phyloP scores from a whole-genome alignment of 2,329 filamentous ascomycete species.

The Westerdykella ornata region DNA sequence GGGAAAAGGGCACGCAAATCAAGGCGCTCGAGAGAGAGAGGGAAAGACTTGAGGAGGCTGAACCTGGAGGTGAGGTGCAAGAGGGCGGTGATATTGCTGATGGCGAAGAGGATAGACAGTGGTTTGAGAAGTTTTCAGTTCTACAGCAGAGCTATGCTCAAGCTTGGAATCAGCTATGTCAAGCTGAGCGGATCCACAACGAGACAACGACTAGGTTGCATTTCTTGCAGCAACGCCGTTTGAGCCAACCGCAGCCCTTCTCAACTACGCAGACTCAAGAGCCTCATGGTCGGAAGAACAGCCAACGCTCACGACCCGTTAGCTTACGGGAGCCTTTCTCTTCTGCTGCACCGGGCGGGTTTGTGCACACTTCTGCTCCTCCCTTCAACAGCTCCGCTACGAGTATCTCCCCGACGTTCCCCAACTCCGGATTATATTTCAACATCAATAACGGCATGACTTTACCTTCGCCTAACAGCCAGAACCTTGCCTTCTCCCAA shows the following conservation, averaged over 20 bases:
- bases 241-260: conserved; percentile 37
- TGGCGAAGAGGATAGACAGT: conserved; percentile 48
- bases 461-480: conserved; percentile 36
- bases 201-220: conserved; percentile 40
- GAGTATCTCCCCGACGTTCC: conserved; percentile 49
- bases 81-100: conserved; percentile 38
- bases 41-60: conserved; percentile 46
- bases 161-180: conserved; percentile 29
- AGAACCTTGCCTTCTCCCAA: conserved; percentile 46
- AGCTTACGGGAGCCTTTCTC: conserved; percentile 35
- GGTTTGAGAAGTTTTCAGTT: conserved; percentile 49
- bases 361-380: conserved; percentile 34
- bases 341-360: conserved; percentile 27
- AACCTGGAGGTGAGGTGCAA: conserved; percentile 38
- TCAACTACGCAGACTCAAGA: conserved; percentile 25
- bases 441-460: conserved; percentile 59
- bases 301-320: conserved; percentile 36
- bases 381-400: conserved; percentile 43
- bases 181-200: conserved; percentile 35
- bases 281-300: conserved; percentile 33
- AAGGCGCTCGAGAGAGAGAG: conserved; percentile 67
- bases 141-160: conserved; percentile 46
- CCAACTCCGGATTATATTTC: conserved; percentile 46
- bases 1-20: conserved; percentile 62
- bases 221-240: conserved; percentile 33